Percentiles rank a stretch among this genome's conserved stretches.
Conservation (phyloP, 2,329 filamentous ascomycete species). For the Epichloe uncinata region DNA sequence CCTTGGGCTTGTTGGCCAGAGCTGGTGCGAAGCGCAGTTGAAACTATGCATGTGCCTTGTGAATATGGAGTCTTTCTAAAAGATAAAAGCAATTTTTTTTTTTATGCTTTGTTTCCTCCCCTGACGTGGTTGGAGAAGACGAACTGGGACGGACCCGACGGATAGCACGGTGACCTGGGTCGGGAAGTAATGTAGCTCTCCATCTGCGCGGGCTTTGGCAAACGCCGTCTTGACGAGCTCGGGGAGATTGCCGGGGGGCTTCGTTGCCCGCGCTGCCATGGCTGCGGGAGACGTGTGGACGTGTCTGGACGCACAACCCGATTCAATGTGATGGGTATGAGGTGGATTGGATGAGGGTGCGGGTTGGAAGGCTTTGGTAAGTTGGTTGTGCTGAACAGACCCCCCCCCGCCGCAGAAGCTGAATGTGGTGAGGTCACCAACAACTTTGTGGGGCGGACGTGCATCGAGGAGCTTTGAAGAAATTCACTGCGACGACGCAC, state of each 20-base stretch:
- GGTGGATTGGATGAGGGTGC: too few relatives aligned
- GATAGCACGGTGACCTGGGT: constrained; percentile 37
- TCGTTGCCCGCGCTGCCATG: constrained; percentile 1
- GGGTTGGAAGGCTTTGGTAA: too few relatives aligned
- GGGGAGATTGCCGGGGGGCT: constrained; percentile 31
- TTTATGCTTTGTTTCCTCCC: background rate
- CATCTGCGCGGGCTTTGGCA: constrained; percentile 29
- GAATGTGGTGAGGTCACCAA: too few relatives aligned
- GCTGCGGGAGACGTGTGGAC: background rate
- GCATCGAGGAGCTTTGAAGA: too few relatives aligned
- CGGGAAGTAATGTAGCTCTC: constrained; percentile 40
- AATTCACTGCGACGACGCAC: too few relatives aligned
- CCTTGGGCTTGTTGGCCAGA: constrained; percentile 53
- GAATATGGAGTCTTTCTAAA: too few relatives aligned
- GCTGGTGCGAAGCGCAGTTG: constrained; percentile 60
- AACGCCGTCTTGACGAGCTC: constrained; percentile 38
- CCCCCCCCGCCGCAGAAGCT: too few relatives aligned
- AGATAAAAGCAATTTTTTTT: too few relatives aligned
- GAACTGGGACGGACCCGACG: constrained; percentile 29
- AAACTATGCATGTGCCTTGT: constrained; percentile 35
- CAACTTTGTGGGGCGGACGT: too few relatives aligned
- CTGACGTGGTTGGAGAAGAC: constrained; percentile 8
- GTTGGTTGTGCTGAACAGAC: too few relatives aligned
- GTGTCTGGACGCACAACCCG: background rate
- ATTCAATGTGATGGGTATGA: too few relatives aligned